Conservation (phyloP, 2,329 filamentous ascomycete genomes). For the Botrytis medusae region DNA sequence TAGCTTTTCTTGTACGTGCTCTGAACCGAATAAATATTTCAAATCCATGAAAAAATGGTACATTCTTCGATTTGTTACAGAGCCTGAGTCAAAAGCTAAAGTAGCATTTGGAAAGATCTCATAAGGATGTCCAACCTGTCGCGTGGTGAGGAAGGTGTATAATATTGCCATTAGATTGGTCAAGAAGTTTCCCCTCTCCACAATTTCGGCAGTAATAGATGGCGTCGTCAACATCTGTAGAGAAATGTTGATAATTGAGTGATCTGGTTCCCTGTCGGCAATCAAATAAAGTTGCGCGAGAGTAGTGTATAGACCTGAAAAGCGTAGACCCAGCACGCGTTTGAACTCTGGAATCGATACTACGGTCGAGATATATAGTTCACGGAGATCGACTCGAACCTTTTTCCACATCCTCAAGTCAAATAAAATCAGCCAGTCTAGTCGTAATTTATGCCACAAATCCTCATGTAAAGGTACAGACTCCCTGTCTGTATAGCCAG, state of each 20-base stretch:
- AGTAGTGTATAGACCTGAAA: conserved; percentile 91
- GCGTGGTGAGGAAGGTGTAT: conserved; percentile 93
- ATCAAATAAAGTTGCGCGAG: conserved; percentile 94
- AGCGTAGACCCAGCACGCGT: conserved; percentile 85
- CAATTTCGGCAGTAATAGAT: conserved; percentile 93
- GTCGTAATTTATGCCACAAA: conserved; percentile 80
- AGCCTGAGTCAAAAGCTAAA: conserved; percentile 88
- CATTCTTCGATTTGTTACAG: conserved; percentile 90
- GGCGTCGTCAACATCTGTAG: conserved; percentile 95
- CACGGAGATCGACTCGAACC: conserved; percentile 81
- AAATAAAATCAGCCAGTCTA: conserved; percentile 94
- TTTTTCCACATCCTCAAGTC: conserved; percentile 97
- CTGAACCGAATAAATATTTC: conserved; percentile 84
- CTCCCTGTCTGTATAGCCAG: conserved; percentile 62
- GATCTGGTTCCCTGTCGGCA: conserved; percentile 92
- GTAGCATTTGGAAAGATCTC: conserved; percentile 84
- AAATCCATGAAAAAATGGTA: conserved; percentile 98
- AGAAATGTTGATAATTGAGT: conserved; percentile 97
- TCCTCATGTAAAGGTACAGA: conserved; percentile 76
- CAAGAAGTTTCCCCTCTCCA: conserved; percentile 92
- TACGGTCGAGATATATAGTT: conserved; percentile 94
- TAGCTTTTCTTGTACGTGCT: conserved; percentile 82
- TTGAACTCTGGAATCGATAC: conserved; percentile 97
- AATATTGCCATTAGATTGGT: conserved; percentile 94
- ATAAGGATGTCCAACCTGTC: conserved; percentile 92